These are phyloP conservation scores for Penicillium samsonianum DNA, from an alignment of 495 filamentous ascomycete genomes.

Conservation along the genomic window DNA sequence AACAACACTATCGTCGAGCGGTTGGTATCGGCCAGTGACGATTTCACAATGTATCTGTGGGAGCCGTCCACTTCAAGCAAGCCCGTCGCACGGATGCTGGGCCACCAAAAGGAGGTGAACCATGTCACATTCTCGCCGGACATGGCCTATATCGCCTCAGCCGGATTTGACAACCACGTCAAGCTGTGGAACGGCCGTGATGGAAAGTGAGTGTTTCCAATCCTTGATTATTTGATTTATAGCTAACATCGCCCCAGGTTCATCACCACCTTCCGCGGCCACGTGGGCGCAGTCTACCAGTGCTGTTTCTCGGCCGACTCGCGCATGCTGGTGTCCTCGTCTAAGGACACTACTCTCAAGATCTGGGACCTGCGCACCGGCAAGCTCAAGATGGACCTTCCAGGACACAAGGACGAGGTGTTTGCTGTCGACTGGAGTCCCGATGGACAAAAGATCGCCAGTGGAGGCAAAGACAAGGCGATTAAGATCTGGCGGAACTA, in stretches of 20 bases:
- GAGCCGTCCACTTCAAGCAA: conserved; percentile 77
- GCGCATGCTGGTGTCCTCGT: conserved; percentile 76
- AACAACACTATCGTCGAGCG: conserved; percentile 79
- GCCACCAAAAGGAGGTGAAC: conserved; percentile 96
- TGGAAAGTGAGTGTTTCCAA: conserved; percentile 54
- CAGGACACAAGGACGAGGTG: conserved; percentile 93
- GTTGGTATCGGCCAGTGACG: conserved; percentile 87
- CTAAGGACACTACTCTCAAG: conserved; percentile 93
- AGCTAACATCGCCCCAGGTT: conserved; percentile 50
- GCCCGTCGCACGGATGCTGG: conserved; percentile 81
- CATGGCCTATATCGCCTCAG: conserved; percentile 80
- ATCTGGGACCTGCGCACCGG: conserved; percentile 87
- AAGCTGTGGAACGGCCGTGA: conserved; percentile 79
- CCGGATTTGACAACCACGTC: conserved; percentile 89
- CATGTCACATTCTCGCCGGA: conserved; percentile 93
- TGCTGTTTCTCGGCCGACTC: conserved; percentile 89
- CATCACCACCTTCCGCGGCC: conserved; percentile 81
- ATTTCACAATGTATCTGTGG: conserved; percentile 98
- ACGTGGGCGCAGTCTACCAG: conserved; percentile 92
- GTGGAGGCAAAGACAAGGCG: conserved; percentile 91
- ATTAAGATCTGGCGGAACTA: conserved; percentile 81
- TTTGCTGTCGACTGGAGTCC: conserved; percentile 91
- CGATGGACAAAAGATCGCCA: conserved; percentile 80
- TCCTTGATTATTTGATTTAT: not conserved
- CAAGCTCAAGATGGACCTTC: conserved; percentile 82